These are phyloP conservation scores for Trametes cubensis DNA, from an alignment of 768 basidiomycete species.

Conservation along the genomic window DNA sequence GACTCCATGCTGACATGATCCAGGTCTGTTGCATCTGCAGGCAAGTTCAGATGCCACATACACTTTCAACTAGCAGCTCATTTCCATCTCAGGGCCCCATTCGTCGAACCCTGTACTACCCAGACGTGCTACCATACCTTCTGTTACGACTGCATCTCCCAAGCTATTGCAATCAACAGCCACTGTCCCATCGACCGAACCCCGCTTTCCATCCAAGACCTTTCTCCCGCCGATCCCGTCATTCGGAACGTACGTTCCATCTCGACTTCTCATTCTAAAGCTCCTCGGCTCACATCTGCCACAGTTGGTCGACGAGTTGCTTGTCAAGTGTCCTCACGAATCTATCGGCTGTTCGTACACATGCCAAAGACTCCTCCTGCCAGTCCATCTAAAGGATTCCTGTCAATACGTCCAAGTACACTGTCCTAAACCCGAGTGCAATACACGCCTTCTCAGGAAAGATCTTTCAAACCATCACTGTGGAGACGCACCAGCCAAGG, in stretches of 20 bases:
- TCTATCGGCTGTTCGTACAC: constrained; percentile 61
- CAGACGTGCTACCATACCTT: constrained; percentile 83
- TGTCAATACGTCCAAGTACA: constrained; percentile 60
- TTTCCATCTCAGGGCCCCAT: constrained; percentile 62
- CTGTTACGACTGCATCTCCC: constrained; percentile 78
- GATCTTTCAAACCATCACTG: constrained; percentile 43
- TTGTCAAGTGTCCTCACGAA: constrained; percentile 70
- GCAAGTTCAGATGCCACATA: constrained; percentile 35
- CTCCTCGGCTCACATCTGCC: not conserved
- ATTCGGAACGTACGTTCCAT: constrained; percentile 66
- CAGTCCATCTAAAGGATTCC: constrained; percentile 59
- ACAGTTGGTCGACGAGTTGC: constrained; percentile 82
- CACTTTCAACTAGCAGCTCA: not conserved
- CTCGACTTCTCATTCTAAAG: constrained; percentile 17
- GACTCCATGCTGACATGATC: constrained; percentile 13
- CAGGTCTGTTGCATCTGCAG: constrained; percentile 81
- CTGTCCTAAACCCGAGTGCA: constrained; percentile 54
- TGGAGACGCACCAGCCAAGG: constrained; percentile 24
- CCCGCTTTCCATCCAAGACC: constrained; percentile 56
- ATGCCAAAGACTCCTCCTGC: constrained; percentile 69
- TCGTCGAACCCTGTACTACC: constrained; percentile 75
- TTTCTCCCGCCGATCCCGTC: constrained; percentile 71
- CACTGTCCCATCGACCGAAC: constrained; percentile 88
- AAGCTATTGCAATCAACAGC: constrained; percentile 64
- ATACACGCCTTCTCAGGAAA: constrained; percentile 46